A percentile compares a stretch with the other conserved stretches of the same genome.
These are phyloP conservation scores for Populus tremula DNA, from an alignment of 345 rosid genomes.

Conservation along the genomic window DNA sequence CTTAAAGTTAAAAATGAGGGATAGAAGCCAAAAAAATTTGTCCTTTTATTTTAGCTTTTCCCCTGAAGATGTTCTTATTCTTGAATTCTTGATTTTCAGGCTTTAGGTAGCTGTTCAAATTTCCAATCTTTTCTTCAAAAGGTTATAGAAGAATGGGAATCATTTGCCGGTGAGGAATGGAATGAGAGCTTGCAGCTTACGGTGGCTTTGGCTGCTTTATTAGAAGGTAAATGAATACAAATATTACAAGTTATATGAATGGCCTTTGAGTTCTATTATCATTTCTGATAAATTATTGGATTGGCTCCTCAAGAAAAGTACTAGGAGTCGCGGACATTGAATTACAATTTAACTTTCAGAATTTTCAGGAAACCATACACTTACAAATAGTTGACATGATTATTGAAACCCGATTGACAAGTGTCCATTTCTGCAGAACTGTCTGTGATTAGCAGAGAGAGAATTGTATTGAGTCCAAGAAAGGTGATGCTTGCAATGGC, in stretches of 20 bases:
- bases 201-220: conserved; percentile 51
- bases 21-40: no score
- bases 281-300: no score
- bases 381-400: not conserved
- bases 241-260: not conserved
- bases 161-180: conserved; percentile 26
- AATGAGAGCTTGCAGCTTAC: conserved; percentile 58
- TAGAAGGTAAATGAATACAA: conserved; percentile 43
- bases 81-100: conserved; percentile 37
- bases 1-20: no score
- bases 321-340: no score
- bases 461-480: conserved; percentile 53
- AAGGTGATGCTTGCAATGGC: conserved; percentile 72
- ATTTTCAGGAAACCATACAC: not conserved
- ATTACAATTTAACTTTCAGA: not conserved
- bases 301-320: no score
- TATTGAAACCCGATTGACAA: not conserved
- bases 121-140: conserved; percentile 61
- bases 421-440: conserved; percentile 43
- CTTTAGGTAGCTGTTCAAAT: conserved; percentile 69
- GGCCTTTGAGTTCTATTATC: not conserved
- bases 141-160: conserved; percentile 48
- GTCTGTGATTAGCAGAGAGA: conserved; percentile 30
- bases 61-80: no score
- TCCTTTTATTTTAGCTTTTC: no score